Base-by-base conservation (phyloP, 208 protist species). In the Chromosphaera perkinsii region DNA sequence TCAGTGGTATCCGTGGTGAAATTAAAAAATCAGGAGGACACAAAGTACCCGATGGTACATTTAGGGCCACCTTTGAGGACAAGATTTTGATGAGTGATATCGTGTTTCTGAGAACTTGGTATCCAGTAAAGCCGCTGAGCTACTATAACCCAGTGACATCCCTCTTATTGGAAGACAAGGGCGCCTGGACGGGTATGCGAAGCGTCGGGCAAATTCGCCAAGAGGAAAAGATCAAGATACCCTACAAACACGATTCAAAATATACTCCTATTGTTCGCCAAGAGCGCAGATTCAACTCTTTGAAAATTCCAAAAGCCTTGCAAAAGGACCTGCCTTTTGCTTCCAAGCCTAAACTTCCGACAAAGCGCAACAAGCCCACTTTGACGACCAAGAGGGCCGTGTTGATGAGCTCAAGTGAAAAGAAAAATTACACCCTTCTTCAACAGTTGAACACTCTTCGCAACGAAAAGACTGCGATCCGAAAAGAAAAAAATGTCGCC, bases 11-110 rank as follows among this genome's bases (percentile, higher is more conserved):
- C 22, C 87, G 96, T 40, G 97, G 97, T 62, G 91, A 94, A 59
- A 89, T 99, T 45, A 99, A 99, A 81, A 90, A 94, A 22, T 88
- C 93, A 5, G 40, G 12, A 64, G 4, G 36, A 9, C 54, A 39
- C 10, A 20, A 63, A 42, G 56, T 22, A 24, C 71, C 71, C 9
- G 57, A 48, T 22, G 71, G 71, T 20, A 31, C 29, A 31, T 94
- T 98, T 64, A 88, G 97, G 27, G 94, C 92, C 3, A 98, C 94
- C 14, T 99, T 99, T 71, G 97, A 99, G 86, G 96, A 99, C 77
- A 97, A 96, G 77, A 76, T 99, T n/a, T 83, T 97, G 24, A 85
- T 81, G 35, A 78, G 73, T 54, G 97, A 99, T 78, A 98, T 99
- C 69, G 86, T 99, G 3, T 98, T 98, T 66, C 88, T 98, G 22